Conservation (phyloP, 495 filamentous ascomycete species). For the Talaromyces borbonicus region DNA sequence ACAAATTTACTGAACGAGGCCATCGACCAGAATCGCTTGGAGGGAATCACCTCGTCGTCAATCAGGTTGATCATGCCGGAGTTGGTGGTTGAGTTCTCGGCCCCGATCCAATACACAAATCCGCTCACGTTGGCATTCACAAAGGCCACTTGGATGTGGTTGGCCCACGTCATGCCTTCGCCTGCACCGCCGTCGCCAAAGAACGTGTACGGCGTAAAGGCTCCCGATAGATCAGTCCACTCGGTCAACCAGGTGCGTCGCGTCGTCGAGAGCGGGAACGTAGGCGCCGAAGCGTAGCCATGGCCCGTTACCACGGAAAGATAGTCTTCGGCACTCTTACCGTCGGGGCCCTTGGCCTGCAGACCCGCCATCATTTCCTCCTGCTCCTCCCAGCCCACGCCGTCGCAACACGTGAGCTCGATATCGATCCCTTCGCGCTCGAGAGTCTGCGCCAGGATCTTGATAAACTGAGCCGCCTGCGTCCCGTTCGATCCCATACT, state of each 20-base stretch:
- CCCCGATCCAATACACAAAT: slow-evolving; percentile 38
- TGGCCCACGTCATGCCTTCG: slow-evolving; percentile 49
- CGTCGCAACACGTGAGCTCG: slow-evolving; percentile 42
- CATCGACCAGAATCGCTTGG: slow-evolving; percentile 42
- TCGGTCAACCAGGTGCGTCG: slow-evolving; percentile 42
- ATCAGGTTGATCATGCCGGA: slow-evolving; percentile 17
- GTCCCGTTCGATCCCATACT: slow-evolving; percentile 19
- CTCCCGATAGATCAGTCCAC: slow-evolving; percentile 33
- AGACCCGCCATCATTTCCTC: slow-evolving; percentile 26
- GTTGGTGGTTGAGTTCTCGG: slow-evolving; percentile 6
- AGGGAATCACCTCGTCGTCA: slow-evolving; percentile 24
- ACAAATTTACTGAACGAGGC: slow-evolving; percentile 37
- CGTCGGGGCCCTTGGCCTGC: neutral
- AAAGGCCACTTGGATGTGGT: slow-evolving; percentile 35
- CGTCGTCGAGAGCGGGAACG: slow-evolving; percentile 26
- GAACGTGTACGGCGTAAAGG: slow-evolving; percentile 36
- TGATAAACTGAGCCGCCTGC: slow-evolving; percentile 41
- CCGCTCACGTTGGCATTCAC: slow-evolving; percentile 32
- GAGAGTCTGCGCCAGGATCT: slow-evolving; percentile 31
- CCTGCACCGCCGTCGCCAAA: slow-evolving; percentile 32
- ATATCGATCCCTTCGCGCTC: slow-evolving; percentile 23
- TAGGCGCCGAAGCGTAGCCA: slow-evolving; percentile 34
- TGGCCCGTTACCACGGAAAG: slow-evolving; percentile 38
- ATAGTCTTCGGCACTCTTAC: slow-evolving; percentile 16
- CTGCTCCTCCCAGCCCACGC: slow-evolving; percentile 38